Percentiles rank a stretch among this genome's conserved stretches.
Evolutionary conservation across 768 basidiomycete species (phyloP).

Genomic region (Lactarius vividus): DNA sequence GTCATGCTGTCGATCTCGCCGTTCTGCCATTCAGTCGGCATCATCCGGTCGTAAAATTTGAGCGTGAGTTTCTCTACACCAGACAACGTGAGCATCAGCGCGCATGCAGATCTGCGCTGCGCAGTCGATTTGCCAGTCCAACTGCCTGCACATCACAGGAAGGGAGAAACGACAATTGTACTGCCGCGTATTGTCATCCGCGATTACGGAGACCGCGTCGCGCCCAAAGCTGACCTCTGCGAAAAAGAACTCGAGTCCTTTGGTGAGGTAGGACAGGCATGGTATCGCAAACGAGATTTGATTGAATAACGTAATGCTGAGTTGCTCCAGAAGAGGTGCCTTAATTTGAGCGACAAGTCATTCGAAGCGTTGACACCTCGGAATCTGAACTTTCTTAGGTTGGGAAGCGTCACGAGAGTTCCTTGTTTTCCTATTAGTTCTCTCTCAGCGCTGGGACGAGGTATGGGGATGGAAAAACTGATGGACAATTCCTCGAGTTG

Average conservation of each 20-base stretch:
- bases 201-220: background rate
- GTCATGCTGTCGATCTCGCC: background rate
- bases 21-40: background rate
- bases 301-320: background rate
- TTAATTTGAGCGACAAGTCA: background rate
- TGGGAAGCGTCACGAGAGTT: background rate
- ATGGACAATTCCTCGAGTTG: conserved; percentile 7
- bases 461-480: background rate
- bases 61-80: background rate
- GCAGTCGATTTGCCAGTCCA: conserved; percentile 11
- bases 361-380: background rate
- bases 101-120: conserved; percentile 9
- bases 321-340: background rate
- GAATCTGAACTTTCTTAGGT: background rate
- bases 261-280: background rate
- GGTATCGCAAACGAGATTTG: background rate
- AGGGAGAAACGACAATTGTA: background rate
- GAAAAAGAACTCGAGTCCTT: background rate
- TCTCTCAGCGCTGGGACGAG: background rate
- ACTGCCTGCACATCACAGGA: background rate
- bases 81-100: background rate
- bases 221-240: background rate
- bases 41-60: background rate
- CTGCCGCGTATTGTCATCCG: no score
- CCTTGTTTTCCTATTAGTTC: background rate